Conservation (phyloP, 2,329 filamentous ascomycete genomes). For the Aureobasidium uvarum region DNA sequence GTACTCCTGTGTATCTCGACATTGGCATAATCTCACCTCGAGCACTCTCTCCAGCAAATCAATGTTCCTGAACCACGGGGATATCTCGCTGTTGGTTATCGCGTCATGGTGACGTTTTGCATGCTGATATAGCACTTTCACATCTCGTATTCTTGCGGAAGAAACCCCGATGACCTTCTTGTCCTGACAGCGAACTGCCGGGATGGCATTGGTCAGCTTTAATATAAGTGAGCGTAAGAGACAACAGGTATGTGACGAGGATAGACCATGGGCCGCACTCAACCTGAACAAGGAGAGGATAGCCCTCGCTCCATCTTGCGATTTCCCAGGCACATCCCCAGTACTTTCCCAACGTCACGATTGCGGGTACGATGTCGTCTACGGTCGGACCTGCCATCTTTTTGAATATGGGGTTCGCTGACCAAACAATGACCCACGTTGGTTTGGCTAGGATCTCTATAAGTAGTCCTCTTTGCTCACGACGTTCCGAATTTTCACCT, state of each 20-base stretch:
- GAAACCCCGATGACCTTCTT: not conserved
- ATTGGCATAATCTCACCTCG: not conserved
- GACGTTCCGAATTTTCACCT: not conserved
- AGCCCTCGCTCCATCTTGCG: not conserved
- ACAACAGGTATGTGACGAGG: not conserved
- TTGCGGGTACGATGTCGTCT: conserved; percentile 10
- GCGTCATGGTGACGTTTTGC: conserved; percentile 13
- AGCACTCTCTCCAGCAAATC: not conserved
- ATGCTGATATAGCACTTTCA: not conserved
- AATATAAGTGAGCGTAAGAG: not conserved
- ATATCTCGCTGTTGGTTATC: not conserved
- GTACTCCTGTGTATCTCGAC: not conserved
- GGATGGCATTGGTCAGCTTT: conserved; percentile 17
- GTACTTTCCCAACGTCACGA: conserved; percentile 11
- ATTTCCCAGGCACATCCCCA: conserved; percentile 4
- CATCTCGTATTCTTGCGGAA: not conserved
- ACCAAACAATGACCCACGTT: conserved; percentile 2
- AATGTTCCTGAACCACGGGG: not conserved
- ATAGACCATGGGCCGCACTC: not conserved
- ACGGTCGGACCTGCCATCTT: not conserved
- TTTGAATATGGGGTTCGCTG: not conserved
- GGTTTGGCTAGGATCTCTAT: not conserved
- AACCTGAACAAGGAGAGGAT: not conserved
- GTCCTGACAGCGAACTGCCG: not conserved
- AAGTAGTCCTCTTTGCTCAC: not conserved